Evolutionary conservation across 2,329 filamentous ascomycete species (phyloP).

Genomic region (Pestalotiopsis sp.): DNA sequence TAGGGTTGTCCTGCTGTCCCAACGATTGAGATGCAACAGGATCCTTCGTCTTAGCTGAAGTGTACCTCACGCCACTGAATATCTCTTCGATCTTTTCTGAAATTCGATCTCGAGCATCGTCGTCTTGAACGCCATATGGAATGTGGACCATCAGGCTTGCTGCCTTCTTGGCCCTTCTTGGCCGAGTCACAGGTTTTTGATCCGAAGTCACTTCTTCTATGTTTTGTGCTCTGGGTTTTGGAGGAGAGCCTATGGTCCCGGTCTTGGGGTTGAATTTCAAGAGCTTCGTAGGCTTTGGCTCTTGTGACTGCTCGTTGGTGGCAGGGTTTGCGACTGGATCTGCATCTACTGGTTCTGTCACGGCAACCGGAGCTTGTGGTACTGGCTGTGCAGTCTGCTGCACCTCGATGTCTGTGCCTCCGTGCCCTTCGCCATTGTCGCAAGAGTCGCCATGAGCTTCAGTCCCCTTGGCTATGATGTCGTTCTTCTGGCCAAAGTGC

Average conservation of each 20-base stretch:
- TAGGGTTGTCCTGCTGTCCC: background rate
- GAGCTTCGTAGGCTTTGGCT: conserved; percentile 47
- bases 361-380: background rate
- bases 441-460: conserved; percentile 6
- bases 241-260: conserved; percentile 64
- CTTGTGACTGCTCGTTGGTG: conserved; percentile 11
- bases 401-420: background rate
- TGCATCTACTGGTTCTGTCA: background rate
- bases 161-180: conserved; percentile 33
- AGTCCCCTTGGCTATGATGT: background rate
- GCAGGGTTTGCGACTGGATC: background rate
- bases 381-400: background rate
- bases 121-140: conserved; percentile 55
- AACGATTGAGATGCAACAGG: background rate
- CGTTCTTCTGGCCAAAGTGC: conserved; percentile 17
- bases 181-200: conserved; percentile 22
- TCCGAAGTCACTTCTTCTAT: conserved; percentile 11
- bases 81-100: conserved; percentile 67
- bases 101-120: conserved; percentile 45
- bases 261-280: conserved; percentile 61
- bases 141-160: conserved; percentile 53
- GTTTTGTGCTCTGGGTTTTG: conserved; percentile 48
- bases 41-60: conserved; percentile 14
- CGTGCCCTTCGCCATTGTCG: conserved; percentile 4
- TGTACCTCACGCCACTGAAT: conserved; percentile 38